phyloP scores from a whole-genome alignment of 1,284 basidiomycete genomes.

The Papiliotrema fonsecae region DNA sequence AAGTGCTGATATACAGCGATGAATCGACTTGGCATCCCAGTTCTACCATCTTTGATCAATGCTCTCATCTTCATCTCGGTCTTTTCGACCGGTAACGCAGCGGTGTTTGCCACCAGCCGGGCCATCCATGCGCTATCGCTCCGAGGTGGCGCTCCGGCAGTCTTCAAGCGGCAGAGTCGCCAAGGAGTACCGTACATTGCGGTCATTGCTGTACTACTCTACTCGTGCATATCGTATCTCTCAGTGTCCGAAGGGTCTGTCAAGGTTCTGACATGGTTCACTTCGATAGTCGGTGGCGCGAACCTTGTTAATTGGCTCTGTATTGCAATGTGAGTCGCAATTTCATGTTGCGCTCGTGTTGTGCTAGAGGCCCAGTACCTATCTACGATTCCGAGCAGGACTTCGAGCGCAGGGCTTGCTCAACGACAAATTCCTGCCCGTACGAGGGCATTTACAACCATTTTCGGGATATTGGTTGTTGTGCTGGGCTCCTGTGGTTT shows the following conservation, averaged over 20 bases:
- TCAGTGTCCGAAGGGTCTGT: constrained; percentile 20
- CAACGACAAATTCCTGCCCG: constrained; percentile 13
- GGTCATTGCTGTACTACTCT: constrained; percentile 31
- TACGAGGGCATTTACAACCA: constrained; percentile 17
- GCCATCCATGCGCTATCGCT: constrained; percentile 30
- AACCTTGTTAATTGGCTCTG: constrained; percentile 1
- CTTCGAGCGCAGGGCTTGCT: constrained; percentile 23
- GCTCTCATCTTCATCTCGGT: constrained; percentile 39
- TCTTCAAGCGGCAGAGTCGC: constrained; percentile 26
- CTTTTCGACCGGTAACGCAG: constrained; percentile 37
- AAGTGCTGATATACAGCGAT: constrained; percentile 13
- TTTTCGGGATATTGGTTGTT: constrained; percentile 20
- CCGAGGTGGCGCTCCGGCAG: constrained; percentile 25
- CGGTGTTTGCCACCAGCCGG: constrained; percentile 27
- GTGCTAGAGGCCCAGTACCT: constrained; percentile 11
- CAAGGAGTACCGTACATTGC: constrained; percentile 27
- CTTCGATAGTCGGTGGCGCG: constrained; percentile 1
- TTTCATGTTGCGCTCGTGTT: neutral
- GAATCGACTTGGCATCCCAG: constrained; percentile 40
- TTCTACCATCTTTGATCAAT: constrained; percentile 43
- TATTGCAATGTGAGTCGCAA: constrained; percentile 10
- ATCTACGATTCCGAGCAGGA: constrained; percentile 26
- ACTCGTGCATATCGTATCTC: constrained; percentile 41
- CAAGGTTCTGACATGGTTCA: constrained; percentile 27
- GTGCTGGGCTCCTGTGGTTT: constrained; percentile 14